Percentiles rank a stretch among this genome's conserved stretches.
These are phyloP conservation scores for Soucietia sequanensis DNA, from an alignment of 805 yeast species.

Conservation along the genomic window DNA sequence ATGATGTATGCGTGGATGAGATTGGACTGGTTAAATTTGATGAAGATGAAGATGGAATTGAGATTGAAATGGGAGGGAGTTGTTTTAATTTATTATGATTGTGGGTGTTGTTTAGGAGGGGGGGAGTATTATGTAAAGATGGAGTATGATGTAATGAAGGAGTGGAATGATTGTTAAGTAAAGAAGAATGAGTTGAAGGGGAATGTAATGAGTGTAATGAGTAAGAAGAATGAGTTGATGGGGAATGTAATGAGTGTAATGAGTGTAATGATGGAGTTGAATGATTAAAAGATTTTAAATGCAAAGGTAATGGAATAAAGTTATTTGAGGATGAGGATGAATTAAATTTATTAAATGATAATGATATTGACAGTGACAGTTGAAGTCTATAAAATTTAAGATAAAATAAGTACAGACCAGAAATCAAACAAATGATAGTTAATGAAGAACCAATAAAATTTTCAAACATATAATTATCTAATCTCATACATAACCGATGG, in stretches of 20 bases:
- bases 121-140: neutral
- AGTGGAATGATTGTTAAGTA: neutral
- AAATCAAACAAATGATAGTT: constrained; percentile 13
- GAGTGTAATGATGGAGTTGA: neutral
- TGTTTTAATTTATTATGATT: no score
- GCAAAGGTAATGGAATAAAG: no score
- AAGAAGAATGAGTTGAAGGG: neutral
- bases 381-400: constrained; percentile 5
- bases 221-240: neutral
- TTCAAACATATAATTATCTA: constrained; percentile 42
- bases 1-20: constrained; percentile 18
- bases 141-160: neutral
- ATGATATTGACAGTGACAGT: no score
- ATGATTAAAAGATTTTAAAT: no score
- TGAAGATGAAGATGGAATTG: neutral
- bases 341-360: no score
- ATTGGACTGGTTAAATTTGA: constrained; percentile 11
- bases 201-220: neutral
- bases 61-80: no score
- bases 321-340: no score
- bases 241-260: neutral
- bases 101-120: neutral
- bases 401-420: constrained; percentile 20
- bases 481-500: constrained; percentile 43
- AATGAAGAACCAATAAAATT: constrained; percentile 9